Evolutionary conservation across 1,284 basidiomycete species (phyloP), one percentile per base, ranked within the genome.

Genomic region (Cutaneotrichosporon cutaneum): DNA sequence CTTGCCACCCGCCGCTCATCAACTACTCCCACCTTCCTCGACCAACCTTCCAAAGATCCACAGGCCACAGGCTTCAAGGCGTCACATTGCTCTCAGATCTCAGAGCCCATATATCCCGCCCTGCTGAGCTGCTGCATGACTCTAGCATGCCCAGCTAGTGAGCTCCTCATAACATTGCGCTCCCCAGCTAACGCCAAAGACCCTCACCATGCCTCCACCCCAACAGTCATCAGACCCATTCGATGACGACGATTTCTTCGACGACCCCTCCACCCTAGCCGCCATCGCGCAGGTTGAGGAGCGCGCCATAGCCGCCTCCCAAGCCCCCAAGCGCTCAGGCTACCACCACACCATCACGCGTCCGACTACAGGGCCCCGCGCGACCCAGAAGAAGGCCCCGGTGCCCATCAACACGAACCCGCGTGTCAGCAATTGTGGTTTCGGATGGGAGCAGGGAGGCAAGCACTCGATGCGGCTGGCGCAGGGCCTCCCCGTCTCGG

Each of bases 371-470:
- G 55, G 59, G 0, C 61, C 58, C 5, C 55, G 57, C 7, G 35
- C 52, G 11, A 33, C 42, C 13, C n/a, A 10, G 30, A 65, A 42
- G 18, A 68, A 64, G 32, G 68, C 65, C 10, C 73, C 75, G 10
- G 36, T 65, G 45, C 72, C 75, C 9, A 36, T 77, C n/a, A 75
- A 76, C 56, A 74, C 73, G 4, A 69, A 72, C 54, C 75, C 75
- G 8, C 51, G 73, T 24, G 66, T 65, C 2, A 62, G 60, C 14
- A 58, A 27, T 9, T 65, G 66, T 10, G 73, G 71, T 13, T 74
- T 77, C 48, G 75, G 75, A 8, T 76, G 72, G 70, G 74, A 72
- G 60, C 42, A 70, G 33, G 71, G 71, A 14, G 74, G 75, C 0
- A 75, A 77, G 54, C 45, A 61, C 35, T 27, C 30, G 0, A 22